A percentile compares a stretch with the other conserved stretches of the same genome.
phyloP scores from a whole-genome alignment of 352 stramenopile species.

The Phytophthora syringae region DNA sequence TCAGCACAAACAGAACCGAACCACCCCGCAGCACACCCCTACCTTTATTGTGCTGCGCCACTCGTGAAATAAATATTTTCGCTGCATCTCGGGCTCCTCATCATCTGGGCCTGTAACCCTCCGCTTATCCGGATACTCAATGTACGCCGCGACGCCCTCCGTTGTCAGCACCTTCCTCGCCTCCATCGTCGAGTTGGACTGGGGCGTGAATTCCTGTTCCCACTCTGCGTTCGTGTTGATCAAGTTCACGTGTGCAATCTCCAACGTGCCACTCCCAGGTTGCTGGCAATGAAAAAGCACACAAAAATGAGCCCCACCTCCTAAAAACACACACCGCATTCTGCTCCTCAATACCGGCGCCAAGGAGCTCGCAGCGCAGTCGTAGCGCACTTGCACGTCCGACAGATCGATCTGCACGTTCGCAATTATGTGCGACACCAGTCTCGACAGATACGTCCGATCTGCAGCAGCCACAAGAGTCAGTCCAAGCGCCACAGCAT shows the following conservation, averaged over 20 bases:
- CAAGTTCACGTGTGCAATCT: constrained; percentile 65
- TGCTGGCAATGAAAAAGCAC: constrained; percentile 41
- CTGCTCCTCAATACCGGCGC: constrained; percentile 55
- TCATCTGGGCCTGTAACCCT: constrained; percentile 1
- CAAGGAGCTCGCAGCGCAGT: constrained; percentile 69
- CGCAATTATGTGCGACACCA: constrained; percentile 86
- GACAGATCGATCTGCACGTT: constrained; percentile 89
- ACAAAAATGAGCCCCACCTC: constrained; percentile 3
- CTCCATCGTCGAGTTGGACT: constrained; percentile 79
- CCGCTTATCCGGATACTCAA: constrained; percentile 59
- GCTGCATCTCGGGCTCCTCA: constrained; percentile 17
- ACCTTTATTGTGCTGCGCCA: constrained; percentile 86
- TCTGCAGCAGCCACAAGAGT: constrained; percentile 42
- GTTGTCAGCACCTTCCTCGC: constrained; percentile 81
- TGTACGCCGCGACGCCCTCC: constrained; percentile 71
- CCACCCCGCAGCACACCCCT: not conserved
- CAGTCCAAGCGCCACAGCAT: too few relatives aligned
- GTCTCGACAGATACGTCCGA: constrained; percentile 80
- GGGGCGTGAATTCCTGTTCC: constrained; percentile 75
- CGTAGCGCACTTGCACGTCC: constrained; percentile 85
- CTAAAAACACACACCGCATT: not conserved
- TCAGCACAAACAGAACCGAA: not conserved
- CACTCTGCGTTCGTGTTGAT: constrained; percentile 83
- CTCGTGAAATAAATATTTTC: constrained; percentile 88
- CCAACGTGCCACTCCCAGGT: constrained; percentile 70